Evolutionary conservation across 495 filamentous ascomycete genomes (phyloP).

Genomic region (Aspergillus egyptiacus): DNA sequence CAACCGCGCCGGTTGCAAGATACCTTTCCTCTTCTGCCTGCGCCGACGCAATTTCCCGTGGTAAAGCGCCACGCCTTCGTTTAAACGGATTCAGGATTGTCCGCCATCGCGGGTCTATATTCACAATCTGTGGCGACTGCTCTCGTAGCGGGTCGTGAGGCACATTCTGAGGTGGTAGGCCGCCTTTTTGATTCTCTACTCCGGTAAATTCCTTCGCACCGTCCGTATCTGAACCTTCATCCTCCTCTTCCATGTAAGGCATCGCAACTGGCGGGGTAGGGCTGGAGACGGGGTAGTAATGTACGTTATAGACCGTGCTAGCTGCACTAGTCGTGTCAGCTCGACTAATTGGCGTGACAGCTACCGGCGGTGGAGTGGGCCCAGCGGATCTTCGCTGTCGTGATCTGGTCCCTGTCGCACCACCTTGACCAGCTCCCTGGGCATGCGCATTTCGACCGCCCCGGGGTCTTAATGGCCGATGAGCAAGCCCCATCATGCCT

Average conservation of each 20-base stretch:
- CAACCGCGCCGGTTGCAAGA: slow-evolving; percentile 7
- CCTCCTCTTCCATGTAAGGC: slow-evolving; percentile 36
- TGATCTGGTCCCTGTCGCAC: slow-evolving; percentile 16
- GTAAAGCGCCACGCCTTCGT: slow-evolving; percentile 46
- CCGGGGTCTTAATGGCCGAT: slow-evolving; percentile 35
- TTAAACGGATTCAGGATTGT: slow-evolving; percentile 49
- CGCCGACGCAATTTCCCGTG: slow-evolving; percentile 48
- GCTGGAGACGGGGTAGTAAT: slow-evolving; percentile 70
- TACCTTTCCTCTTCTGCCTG: slow-evolving; percentile 37
- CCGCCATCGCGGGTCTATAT: slow-evolving; percentile 41
- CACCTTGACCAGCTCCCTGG: slow-evolving; percentile 12
- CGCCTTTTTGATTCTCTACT: slow-evolving; percentile 7
- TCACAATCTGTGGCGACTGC: slow-evolving; percentile 32
- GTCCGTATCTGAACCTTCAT: slow-evolving; percentile 22
- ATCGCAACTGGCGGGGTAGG: slow-evolving; percentile 50
- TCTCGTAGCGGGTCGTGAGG: slow-evolving; percentile 20
- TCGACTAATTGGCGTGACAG: slow-evolving; percentile 65
- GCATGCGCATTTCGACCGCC: slow-evolving; percentile 26
- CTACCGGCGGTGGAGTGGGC: slow-evolving; percentile 58
- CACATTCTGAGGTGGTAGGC: slow-evolving; percentile 11
- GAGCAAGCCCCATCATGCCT: slow-evolving; percentile 35
- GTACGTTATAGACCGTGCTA: slow-evolving; percentile 80
- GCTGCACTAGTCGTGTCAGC: slow-evolving; percentile 71
- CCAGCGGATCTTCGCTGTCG: slow-evolving; percentile 32
- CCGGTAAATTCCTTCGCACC: slow-evolving; percentile 27